A percentile compares a stretch with the other conserved stretches of the same genome.
These are phyloP conservation scores for Phaffia australis DNA, from an alignment of 768 basidiomycete genomes.

Conservation along the genomic window DNA sequence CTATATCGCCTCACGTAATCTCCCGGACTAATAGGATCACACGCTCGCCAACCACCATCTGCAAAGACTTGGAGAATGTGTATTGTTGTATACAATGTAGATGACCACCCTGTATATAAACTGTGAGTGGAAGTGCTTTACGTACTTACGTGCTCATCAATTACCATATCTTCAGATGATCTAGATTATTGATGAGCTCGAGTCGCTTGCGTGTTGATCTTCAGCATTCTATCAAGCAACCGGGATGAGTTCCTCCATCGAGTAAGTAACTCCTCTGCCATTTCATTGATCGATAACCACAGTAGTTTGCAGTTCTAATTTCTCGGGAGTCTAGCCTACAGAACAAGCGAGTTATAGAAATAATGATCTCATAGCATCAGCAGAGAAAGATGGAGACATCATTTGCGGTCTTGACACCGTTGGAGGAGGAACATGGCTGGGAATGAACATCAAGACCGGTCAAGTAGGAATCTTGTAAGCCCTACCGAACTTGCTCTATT, in stretches of 20 bases:
- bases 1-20: too few species aligned
- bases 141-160: not conserved
- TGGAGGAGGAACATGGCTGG: conserved; percentile 23
- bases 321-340: not conserved
- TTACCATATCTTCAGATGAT: not conserved
- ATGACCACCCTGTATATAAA: conserved; percentile 20
- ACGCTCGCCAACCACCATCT: too few species aligned
- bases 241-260: conserved; percentile 25
- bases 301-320: too few species aligned
- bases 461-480: conserved; percentile 18
- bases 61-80: conserved; percentile 7
- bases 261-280: too few species aligned
- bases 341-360: not conserved
- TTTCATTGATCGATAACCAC: too few species aligned
- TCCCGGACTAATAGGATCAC: too few species aligned
- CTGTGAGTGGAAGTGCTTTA: not conserved
- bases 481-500: not conserved
- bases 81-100: conserved; percentile 18
- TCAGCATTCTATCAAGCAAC: conserved; percentile 17
- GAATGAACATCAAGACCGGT: conserved; percentile 9
- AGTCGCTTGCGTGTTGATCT: not conserved
- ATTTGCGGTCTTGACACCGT: conserved; percentile 12
- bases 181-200: not conserved
- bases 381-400: not conserved
- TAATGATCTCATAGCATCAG: not conserved